phyloP scores from a whole-genome alignment of 139 green algal species.

The Klebsormidium nitens region DNA sequence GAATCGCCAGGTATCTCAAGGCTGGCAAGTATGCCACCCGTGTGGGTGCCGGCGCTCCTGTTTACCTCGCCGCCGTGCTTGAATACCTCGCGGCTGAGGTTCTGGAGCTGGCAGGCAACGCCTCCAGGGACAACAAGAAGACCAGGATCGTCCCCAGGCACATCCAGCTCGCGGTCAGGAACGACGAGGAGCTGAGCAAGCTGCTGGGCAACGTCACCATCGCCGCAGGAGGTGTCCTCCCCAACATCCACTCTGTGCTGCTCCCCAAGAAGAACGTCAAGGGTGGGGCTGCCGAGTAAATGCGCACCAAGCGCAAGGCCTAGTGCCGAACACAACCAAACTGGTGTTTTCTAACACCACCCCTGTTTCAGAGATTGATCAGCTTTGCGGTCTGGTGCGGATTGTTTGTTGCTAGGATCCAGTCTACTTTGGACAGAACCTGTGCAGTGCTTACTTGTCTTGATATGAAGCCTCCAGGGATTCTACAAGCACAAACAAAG shows the following conservation, averaged over 20 bases:
- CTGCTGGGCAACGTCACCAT: conserved; percentile 57
- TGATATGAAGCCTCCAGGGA: too few relatives aligned
- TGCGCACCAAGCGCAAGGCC: too few relatives aligned
- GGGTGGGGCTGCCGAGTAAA: too few relatives aligned
- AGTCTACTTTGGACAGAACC: too few relatives aligned
- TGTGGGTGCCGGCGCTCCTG: conserved; percentile 57
- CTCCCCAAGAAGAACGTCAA: conserved; percentile 84
- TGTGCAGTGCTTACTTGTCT: too few relatives aligned
- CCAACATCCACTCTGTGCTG: conserved; percentile 84
- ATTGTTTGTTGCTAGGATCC: too few relatives aligned
- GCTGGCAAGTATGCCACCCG: conserved; percentile 41
- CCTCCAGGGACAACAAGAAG: conserved; percentile 91
- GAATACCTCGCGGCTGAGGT: conserved; percentile 65
- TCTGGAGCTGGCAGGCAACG: conserved; percentile 79
- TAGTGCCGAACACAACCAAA: too few relatives aligned
- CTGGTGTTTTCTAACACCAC: too few relatives aligned
- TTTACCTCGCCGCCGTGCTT: conserved; percentile 64
- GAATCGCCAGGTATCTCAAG: conserved; percentile 48
- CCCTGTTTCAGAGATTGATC: too few relatives aligned
- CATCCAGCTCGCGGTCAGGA: conserved; percentile 46
- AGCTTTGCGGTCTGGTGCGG: too few relatives aligned
- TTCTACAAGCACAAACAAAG: too few relatives aligned
- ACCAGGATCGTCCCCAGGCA: conserved; percentile 63
- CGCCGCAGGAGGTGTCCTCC: conserved; percentile 72
- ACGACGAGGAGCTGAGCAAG: conserved; percentile 48